phyloP scores from a whole-genome alignment of 305 asterid genomes.

The Lippia alba region DNA sequence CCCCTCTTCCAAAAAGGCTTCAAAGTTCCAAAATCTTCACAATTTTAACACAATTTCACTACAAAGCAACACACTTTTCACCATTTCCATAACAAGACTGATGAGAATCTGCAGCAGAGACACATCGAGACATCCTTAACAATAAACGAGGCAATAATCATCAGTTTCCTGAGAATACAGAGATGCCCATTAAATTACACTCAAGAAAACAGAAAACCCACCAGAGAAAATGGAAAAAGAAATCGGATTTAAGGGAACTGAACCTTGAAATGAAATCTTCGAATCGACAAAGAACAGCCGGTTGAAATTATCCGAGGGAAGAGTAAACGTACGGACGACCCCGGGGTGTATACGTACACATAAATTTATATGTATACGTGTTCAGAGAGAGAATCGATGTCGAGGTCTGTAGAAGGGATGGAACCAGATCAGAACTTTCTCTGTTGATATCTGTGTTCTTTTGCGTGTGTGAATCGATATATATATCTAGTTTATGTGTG shows the following conservation, averaged over 20 bases:
- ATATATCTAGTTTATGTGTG: slow-evolving; percentile 41
- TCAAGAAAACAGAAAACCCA: slow-evolving; percentile 36
- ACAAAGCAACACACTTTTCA: slow-evolving; percentile 24
- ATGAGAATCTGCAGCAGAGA: slow-evolving; percentile 27
- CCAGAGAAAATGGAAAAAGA: not conserved
- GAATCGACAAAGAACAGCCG: slow-evolving; percentile 16
- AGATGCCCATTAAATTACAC: slow-evolving; percentile 33
- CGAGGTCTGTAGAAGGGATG: slow-evolving; percentile 20
- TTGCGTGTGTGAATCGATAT: slow-evolving; percentile 48
- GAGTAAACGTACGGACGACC: slow-evolving; percentile 11
- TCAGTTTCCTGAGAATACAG: slow-evolving; percentile 29
- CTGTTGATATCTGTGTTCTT: slow-evolving; percentile 45
- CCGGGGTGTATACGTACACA: slow-evolving; percentile 1
- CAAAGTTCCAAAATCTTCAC: slow-evolving; percentile 28
- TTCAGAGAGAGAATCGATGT: not conserved
- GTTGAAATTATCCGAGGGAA: slow-evolving; percentile 22
- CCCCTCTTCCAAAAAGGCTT: slow-evolving; percentile 2
- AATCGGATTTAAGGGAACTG: slow-evolving; percentile 3
- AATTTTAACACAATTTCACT: slow-evolving; percentile 32
- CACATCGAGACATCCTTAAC: slow-evolving; percentile 33
- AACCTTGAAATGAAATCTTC: slow-evolving; percentile 41
- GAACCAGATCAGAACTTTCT: slow-evolving; percentile 55
- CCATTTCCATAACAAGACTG: slow-evolving; percentile 29
- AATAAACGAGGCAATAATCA: slow-evolving; percentile 32
- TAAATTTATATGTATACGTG: not conserved